These are phyloP conservation scores for Pinus albicaulis DNA, from an alignment of 75 land plant species.

Conservation along the genomic window DNA sequence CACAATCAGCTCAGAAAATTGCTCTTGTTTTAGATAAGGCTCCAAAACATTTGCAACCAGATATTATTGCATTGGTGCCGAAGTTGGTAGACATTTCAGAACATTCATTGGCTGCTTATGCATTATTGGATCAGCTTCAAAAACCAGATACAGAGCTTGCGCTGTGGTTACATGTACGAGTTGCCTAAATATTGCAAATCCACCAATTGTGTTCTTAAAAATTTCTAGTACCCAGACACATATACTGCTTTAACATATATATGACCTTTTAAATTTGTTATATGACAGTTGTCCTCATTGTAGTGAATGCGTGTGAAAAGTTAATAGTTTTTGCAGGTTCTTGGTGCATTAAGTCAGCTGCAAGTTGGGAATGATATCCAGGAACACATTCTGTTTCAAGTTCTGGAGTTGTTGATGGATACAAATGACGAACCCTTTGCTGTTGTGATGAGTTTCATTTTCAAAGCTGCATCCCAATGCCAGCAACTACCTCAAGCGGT, in stretches of 20 bases:
- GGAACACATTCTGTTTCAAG: constrained; percentile 73
- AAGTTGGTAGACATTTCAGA: constrained; percentile 89
- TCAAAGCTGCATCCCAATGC: constrained; percentile 92
- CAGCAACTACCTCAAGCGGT: constrained; percentile 83
- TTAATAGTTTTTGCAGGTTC: constrained; percentile 52
- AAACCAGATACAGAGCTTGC: constrained; percentile 81
- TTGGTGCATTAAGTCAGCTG: constrained; percentile 85
- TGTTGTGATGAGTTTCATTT: constrained; percentile 65
- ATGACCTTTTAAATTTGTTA: neutral
- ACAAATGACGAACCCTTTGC: constrained; percentile 89
- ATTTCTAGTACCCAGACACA: neutral
- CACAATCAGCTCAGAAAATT: constrained; percentile 90
- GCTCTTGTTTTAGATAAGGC: constrained; percentile 84
- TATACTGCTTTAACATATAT: neutral
- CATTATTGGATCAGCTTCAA: constrained; percentile 76
- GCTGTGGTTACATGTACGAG: constrained; percentile 58
- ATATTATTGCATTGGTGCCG: constrained; percentile 86
- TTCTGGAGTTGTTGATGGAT: constrained; percentile 59
- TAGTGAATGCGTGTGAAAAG: constrained; percentile 3
- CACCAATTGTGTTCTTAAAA: neutral
- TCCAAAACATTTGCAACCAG: constrained; percentile 85
- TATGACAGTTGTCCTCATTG: neutral
- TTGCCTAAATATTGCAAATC: neutral
- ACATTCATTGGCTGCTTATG: constrained; percentile 80
- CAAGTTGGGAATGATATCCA: constrained; percentile 81